Evolutionary conservation across 305 asterid species (phyloP).

Genomic region (Andrographis paniculata): DNA sequence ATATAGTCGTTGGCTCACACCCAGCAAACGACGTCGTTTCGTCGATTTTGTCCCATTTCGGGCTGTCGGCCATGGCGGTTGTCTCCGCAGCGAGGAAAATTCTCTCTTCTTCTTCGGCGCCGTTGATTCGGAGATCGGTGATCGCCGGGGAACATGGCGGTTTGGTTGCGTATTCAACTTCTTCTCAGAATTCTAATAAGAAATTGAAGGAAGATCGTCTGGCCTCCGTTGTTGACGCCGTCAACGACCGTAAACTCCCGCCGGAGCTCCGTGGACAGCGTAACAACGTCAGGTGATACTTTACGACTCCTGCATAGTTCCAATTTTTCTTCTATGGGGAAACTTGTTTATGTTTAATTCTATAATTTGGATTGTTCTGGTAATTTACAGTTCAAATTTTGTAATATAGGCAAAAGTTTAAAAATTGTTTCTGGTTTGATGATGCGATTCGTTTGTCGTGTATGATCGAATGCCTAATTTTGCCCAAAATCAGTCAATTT

Average conservation of each 20-base stretch:
- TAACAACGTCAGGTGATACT: constrained; percentile 49
- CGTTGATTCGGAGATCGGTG: constrained; percentile 20
- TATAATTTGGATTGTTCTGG: background rate
- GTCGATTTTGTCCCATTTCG: background rate
- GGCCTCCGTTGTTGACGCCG: constrained; percentile 67
- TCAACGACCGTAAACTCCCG: constrained; percentile 76
- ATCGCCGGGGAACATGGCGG: constrained; percentile 21
- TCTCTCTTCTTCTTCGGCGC: constrained; percentile 20
- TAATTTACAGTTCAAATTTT: too few species aligned
- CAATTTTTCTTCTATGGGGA: constrained; percentile 2
- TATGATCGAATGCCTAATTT: too few species aligned
- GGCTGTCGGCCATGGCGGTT: constrained; percentile 33
- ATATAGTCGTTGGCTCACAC: background rate
- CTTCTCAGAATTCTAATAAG: constrained; percentile 24
- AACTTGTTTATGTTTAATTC: background rate
- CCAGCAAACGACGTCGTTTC: background rate
- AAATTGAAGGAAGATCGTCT: constrained; percentile 50
- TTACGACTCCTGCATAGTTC: background rate
- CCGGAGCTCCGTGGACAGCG: constrained; percentile 90
- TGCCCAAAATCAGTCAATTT: too few species aligned
- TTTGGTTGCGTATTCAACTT: constrained; percentile 20
- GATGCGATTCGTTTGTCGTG: too few species aligned
- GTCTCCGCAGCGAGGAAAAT: constrained; percentile 26
- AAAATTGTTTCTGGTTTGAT: too few species aligned
- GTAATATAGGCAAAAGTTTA: too few species aligned